These are phyloP conservation scores for Halteria grandinella DNA, from an alignment of 73 alveolate genomes.

Conservation along the genomic window DNA sequence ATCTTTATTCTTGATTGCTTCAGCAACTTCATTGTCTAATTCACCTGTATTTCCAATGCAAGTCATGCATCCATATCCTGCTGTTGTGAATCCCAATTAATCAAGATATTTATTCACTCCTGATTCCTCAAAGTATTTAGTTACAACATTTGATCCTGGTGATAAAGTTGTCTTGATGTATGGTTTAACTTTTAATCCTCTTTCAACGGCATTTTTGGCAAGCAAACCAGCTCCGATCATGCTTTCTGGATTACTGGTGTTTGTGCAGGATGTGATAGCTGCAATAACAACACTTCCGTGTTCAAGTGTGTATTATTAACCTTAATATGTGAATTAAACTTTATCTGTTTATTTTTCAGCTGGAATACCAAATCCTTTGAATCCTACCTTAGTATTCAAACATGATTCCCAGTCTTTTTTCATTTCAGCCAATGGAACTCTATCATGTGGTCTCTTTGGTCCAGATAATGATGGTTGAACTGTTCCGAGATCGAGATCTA, in stretches of 20 bases:
- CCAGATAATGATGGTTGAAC: constrained; percentile 75
- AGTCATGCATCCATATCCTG: constrained; percentile 80
- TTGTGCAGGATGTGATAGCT: too few species aligned
- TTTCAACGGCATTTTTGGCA: too few species aligned
- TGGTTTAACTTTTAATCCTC: too few species aligned
- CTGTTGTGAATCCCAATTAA: constrained; percentile 64
- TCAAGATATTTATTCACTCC: constrained; percentile 58
- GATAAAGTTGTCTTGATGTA: too few species aligned
- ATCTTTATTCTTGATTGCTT: constrained; percentile 60
- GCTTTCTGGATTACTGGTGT: too few species aligned
- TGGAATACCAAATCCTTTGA: too few species aligned
- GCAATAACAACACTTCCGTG: too few species aligned
- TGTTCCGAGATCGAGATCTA: constrained; percentile 69
- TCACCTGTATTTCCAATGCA: constrained; percentile 80
- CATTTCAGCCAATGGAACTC: constrained; percentile 64
- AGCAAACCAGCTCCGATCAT: too few species aligned
- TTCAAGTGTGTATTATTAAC: too few species aligned
- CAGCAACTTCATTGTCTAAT: constrained; percentile 52
- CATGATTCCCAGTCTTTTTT: constrained; percentile 70
- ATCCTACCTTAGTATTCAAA: too few species aligned
- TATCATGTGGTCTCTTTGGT: constrained; percentile 84
- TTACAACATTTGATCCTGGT: constrained; percentile 44
- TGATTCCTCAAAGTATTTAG: constrained; percentile 56
- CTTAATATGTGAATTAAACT: too few species aligned
- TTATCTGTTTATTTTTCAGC: too few species aligned